Conservation (phyloP, 228 moss, liverwort and hornwort genomes). For the Sphagnum fallax region DNA sequence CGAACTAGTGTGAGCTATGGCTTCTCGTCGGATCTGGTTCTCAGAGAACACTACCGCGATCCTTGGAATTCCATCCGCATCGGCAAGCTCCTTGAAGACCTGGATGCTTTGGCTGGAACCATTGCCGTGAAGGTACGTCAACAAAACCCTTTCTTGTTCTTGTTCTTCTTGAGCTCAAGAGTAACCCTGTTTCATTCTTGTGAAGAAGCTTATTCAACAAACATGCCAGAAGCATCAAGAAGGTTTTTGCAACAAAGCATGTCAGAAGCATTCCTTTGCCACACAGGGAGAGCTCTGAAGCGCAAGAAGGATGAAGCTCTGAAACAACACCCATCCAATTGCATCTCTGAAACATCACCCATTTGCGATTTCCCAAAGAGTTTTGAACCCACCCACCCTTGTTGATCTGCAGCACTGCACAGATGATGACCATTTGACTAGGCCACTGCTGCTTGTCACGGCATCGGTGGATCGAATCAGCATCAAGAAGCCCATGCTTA, state of each 20-base stretch:
- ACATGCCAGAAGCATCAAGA: too few relatives aligned
- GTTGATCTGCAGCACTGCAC: constrained; percentile 63
- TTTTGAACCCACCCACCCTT: too few relatives aligned
- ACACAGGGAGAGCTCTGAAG: too few relatives aligned
- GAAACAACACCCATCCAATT: too few relatives aligned
- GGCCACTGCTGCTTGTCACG: constrained; percentile 86
- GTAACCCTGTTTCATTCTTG: neutral
- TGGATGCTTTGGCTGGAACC: constrained; percentile 92
- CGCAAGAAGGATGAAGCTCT: too few relatives aligned
- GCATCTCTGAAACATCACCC: too few relatives aligned
- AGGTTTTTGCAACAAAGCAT: too few relatives aligned
- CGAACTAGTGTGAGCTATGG: constrained; percentile 71
- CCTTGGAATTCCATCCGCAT: constrained; percentile 76
- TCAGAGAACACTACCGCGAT: constrained; percentile 86
- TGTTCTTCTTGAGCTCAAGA: neutral
- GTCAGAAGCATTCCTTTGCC: too few relatives aligned
- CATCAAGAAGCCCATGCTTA: constrained; percentile 55
- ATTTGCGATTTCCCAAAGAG: too few relatives aligned
- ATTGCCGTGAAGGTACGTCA: constrained; percentile 73
- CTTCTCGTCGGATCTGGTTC: constrained; percentile 46
- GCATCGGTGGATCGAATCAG: constrained; percentile 96
- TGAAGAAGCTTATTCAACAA: too few relatives aligned
- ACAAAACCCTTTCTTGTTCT: neutral
- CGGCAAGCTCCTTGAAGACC: constrained; percentile 87
- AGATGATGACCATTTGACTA: constrained; percentile 73